A percentile compares a stretch with the other conserved stretches of the same genome.
Evolutionary conservation across 73 alveolate species (phyloP).

Genomic region (Paramecium primaurelia): DNA sequence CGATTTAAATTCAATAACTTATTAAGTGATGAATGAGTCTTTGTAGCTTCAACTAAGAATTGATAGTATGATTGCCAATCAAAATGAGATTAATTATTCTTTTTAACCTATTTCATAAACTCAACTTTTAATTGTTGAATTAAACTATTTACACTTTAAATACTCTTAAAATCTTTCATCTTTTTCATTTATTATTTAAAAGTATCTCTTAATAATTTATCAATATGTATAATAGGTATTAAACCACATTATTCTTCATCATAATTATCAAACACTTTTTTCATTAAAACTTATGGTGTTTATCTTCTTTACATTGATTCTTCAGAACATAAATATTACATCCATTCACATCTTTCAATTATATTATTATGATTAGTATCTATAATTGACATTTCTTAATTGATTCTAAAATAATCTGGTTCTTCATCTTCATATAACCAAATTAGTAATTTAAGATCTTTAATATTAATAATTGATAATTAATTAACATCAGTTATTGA

Average conservation of each 20-base stretch:
- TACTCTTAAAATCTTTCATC: background rate
- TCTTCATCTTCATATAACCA: slow-evolving; percentile 48
- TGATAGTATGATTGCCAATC: background rate
- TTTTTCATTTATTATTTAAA: slow-evolving; percentile 27
- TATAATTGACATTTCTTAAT: background rate
- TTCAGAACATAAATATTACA: slow-evolving; percentile 32
- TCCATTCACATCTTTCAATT: slow-evolving; percentile 37
- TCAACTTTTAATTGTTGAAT: background rate
- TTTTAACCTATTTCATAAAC: background rate
- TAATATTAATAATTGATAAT: background rate
- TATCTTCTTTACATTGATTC: slow-evolving; percentile 3
- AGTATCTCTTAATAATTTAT: background rate
- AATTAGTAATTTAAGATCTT: slow-evolving; percentile 15
- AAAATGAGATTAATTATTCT: background rate
- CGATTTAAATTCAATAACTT: slow-evolving; percentile 20
- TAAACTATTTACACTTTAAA: background rate
- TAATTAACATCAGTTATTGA: slow-evolving; percentile 55
- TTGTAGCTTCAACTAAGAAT: slow-evolving; percentile 15
- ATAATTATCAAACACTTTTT: slow-evolving; percentile 33
- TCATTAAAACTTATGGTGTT: background rate
- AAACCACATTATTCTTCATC: slow-evolving; percentile 20
- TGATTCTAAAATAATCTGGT: slow-evolving; percentile 37
- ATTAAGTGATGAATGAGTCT: background rate
- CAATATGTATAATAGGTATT: background rate
- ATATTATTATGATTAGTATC: background rate